phyloP scores from a whole-genome alignment of 202 grass and related monocot genomes.

The Schoenoplectus tabernaemontani region DNA sequence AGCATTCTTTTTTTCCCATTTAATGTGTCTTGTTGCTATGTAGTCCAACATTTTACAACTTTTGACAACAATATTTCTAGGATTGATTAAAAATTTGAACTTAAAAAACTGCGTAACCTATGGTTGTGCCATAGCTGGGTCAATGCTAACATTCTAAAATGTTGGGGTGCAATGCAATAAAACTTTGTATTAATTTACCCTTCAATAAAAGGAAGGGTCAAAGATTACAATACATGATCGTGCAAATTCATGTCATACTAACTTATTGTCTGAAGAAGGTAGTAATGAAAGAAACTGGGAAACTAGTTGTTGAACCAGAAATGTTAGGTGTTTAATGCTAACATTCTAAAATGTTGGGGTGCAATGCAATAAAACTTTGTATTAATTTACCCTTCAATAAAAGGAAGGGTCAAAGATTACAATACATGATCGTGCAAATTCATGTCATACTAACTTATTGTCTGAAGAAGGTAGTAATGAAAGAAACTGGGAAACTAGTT shows the following conservation, averaged over 20 bases:
- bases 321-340: not conserved
- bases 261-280: not conserved
- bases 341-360: not conserved
- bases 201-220: not conserved
- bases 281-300: not conserved
- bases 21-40: not conserved
- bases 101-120: not conserved
- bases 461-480: not conserved
- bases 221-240: not conserved
- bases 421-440: not conserved
- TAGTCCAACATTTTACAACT: not conserved
- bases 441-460: not conserved
- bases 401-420: not conserved
- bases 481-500: not conserved
- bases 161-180: not conserved
- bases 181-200: not conserved
- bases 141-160: not conserved
- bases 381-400: not conserved
- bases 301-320: not conserved
- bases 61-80: not conserved
- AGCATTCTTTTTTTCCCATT: not conserved
- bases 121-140: not conserved
- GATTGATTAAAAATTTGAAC: not conserved
- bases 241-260: not conserved
- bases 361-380: not conserved